Evolutionary conservation across 768 basidiomycete species (phyloP).

Genomic region (Lentinula sp.): DNA sequence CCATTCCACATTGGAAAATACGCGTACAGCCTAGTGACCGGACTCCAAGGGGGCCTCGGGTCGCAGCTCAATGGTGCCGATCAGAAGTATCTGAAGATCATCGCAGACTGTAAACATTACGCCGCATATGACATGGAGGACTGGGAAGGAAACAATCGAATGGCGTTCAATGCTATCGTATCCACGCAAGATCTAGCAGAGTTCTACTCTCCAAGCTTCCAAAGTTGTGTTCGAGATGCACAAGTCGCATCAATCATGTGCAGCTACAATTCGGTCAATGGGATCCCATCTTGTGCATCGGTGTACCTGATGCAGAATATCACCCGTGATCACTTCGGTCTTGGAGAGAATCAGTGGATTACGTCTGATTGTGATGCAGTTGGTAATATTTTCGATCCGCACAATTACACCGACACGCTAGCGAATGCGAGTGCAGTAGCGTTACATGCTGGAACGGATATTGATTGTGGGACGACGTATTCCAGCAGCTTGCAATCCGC

Average conservation of each 20-base stretch:
- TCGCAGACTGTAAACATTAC: constrained; percentile 57
- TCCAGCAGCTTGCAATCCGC: constrained; percentile 38
- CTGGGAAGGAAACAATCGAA: constrained; percentile 46
- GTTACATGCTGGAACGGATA: constrained; percentile 46
- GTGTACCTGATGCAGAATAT: constrained; percentile 47
- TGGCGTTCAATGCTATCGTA: constrained; percentile 48
- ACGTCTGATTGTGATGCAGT: constrained; percentile 54
- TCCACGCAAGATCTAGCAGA: constrained; percentile 43
- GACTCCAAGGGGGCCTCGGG: constrained; percentile 48
- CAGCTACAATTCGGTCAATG: constrained; percentile 58
- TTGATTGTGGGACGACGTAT: constrained; percentile 50
- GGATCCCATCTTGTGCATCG: constrained; percentile 50
- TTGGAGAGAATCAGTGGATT: constrained; percentile 47
- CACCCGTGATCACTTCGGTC: constrained; percentile 45
- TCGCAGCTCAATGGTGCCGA: constrained; percentile 27
- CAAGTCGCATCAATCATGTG: constrained; percentile 59
- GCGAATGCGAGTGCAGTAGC: constrained; percentile 44
- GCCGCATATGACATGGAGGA: constrained; percentile 54
- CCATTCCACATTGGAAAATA: constrained; percentile 48
- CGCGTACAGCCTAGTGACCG: constrained; percentile 46
- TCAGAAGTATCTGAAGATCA: constrained; percentile 39
- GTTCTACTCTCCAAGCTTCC: constrained; percentile 51
- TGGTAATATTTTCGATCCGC: constrained; percentile 42
- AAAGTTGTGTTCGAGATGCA: constrained; percentile 54
- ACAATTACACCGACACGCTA: constrained; percentile 39